Percentiles rank a stretch among this genome's conserved stretches.
Evolutionary conservation across 2,329 filamentous ascomycete genomes (phyloP).

Genomic region (Alternaria gaisen): DNA sequence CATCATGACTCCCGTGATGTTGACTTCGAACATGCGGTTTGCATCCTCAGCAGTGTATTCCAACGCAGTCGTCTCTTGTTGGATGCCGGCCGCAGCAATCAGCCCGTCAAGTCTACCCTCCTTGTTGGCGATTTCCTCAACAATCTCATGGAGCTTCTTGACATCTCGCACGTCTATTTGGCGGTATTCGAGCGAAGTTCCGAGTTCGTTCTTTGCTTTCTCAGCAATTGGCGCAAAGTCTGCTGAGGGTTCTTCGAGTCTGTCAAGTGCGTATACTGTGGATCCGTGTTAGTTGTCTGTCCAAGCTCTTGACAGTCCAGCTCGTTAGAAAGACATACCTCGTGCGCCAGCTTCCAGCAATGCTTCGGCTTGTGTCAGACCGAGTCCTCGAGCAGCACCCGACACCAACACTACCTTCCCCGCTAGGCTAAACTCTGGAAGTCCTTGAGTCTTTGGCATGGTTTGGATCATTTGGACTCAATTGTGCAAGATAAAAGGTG

Average conservation of each 20-base stretch:
- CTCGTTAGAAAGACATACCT: constrained; percentile 50
- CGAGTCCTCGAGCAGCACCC: constrained; percentile 75
- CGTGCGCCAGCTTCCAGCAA: constrained; percentile 78
- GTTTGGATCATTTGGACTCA: neutral
- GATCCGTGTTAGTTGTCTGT: constrained; percentile 1
- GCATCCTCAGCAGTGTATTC: constrained; percentile 74
- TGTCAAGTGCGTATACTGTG: constrained; percentile 72
- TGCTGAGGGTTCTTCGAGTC: constrained; percentile 65
- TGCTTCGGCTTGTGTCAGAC: constrained; percentile 77
- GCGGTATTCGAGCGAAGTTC: constrained; percentile 75
- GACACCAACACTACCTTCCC: constrained; percentile 76
- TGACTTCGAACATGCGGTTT: constrained; percentile 70
- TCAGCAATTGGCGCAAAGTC: constrained; percentile 72
- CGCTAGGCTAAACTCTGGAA: constrained; percentile 79
- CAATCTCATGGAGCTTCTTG: constrained; percentile 69
- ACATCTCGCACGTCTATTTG: constrained; percentile 83
- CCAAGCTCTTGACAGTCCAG: neutral
- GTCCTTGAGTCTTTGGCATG: constrained; percentile 35
- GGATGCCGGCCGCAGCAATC: constrained; percentile 77
- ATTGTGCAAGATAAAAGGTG: neutral
- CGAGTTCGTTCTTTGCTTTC: constrained; percentile 70
- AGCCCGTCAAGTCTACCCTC: constrained; percentile 81
- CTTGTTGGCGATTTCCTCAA: constrained; percentile 72
- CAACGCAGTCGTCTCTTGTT: constrained; percentile 83
- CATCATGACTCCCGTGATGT: constrained; percentile 70